phyloP scores from a whole-genome alignment of 2,329 filamentous ascomycete species.

The Coniochaeta sp. region DNA sequence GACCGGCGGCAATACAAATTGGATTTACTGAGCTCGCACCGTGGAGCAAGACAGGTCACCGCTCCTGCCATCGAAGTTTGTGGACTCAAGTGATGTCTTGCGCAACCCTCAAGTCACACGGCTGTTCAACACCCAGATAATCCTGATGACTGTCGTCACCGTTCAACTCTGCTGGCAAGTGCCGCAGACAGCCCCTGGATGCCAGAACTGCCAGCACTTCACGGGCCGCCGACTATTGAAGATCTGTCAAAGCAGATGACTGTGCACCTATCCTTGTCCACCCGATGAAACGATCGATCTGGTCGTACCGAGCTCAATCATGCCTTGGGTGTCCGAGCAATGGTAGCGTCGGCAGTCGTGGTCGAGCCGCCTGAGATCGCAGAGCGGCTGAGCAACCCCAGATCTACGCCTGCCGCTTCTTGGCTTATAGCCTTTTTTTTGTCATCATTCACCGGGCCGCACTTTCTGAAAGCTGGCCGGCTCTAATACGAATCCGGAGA shows the following conservation, averaged over 20 bases:
- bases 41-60: neutral
- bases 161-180: neutral
- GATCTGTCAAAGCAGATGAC: no score
- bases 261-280: neutral
- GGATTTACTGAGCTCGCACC: neutral
- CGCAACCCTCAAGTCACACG: neutral
- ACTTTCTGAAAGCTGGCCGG: neutral
- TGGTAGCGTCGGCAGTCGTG: neutral
- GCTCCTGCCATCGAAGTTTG: neutral
- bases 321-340: neutral
- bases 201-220: neutral
- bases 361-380: neutral
- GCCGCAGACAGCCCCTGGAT: neutral
- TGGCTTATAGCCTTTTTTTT: neutral
- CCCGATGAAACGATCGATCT: neutral
- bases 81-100: neutral
- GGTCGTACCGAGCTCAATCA: neutral
- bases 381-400: neutral
- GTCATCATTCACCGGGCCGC: neutral
- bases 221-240: neutral
- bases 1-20: neutral
- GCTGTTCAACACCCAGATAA: neutral
- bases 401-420: neutral
- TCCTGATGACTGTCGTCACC: neutral
- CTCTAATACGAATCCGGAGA: neutral